These are phyloP conservation scores for Populus tremula DNA, from an alignment of 345 rosid genomes.

Conservation along the genomic window DNA sequence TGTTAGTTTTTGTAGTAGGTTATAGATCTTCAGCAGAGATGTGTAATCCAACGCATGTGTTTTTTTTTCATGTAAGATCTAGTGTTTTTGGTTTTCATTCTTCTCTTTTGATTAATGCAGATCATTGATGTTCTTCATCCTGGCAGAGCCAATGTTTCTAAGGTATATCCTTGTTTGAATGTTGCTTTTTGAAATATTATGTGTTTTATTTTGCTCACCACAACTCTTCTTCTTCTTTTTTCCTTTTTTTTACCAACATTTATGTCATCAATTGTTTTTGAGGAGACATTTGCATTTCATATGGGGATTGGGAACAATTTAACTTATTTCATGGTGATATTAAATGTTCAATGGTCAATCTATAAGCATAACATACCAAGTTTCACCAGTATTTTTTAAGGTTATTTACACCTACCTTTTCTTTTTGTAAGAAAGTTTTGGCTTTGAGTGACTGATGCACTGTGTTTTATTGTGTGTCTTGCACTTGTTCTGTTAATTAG, in stretches of 20 bases:
- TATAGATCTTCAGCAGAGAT: not conserved
- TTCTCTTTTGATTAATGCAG: slow-evolving; percentile 30
- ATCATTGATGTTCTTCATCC: slow-evolving; percentile 96
- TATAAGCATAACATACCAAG: not conserved
- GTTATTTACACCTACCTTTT: not conserved
- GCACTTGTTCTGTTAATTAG: slow-evolving; percentile 22
- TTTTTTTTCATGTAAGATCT: not conserved
- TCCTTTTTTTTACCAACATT: not conserved
- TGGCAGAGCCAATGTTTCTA: slow-evolving; percentile 87
- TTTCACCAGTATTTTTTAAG: not conserved
- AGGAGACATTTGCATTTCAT: not conserved
- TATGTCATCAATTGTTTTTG: not conserved
- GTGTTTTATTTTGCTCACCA: not conserved
- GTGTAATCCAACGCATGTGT: not conserved
- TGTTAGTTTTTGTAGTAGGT: not conserved
- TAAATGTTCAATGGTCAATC: not conserved
- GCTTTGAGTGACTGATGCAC: not conserved
- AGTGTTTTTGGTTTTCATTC: not conserved
- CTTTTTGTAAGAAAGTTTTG: not conserved
- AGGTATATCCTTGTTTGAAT: slow-evolving; percentile 40
- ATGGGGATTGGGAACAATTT: not conserved
- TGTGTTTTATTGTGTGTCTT: not conserved
- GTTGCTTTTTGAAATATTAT: not conserved
- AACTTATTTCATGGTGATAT: not conserved
- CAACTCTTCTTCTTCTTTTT: not conserved